Evolutionary conservation across 371 early-diverging fungal genomes (phyloP).

Genomic region (Mortierella sp.): DNA sequence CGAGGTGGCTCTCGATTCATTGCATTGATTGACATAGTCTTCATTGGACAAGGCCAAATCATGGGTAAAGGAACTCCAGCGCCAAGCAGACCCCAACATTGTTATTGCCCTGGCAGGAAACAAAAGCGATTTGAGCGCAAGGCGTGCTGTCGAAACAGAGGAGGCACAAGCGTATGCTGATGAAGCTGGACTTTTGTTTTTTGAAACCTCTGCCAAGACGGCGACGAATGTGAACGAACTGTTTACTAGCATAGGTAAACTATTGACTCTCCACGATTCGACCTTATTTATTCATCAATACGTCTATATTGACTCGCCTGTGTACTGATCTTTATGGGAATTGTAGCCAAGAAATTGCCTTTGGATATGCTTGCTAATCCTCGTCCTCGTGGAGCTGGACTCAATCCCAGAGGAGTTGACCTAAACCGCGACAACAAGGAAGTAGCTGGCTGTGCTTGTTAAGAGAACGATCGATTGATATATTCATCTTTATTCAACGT

Average conservation of each 20-base stretch:
- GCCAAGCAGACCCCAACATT: conserved; percentile 95
- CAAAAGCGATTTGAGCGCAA: conserved; percentile 88
- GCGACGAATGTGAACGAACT: conserved; percentile 89
- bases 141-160: conserved; percentile 80
- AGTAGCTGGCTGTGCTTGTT: conserved; percentile 54
- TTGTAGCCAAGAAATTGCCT: conserved; percentile 77
- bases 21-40: conserved; percentile 61
- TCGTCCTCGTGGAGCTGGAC: conserved; percentile 47
- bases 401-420: conserved; percentile 56
- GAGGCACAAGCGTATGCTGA: conserved; percentile 93
- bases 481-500: no score
- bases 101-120: conserved; percentile 98
- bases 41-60: conserved; percentile 97
- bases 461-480: conserved; percentile 1
- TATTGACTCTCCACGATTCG: background rate
- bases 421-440: conserved; percentile 52
- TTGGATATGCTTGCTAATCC: conserved; percentile 64
- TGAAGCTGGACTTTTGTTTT: conserved; percentile 88
- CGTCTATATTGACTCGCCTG: background rate
- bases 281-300: background rate
- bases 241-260: conserved; percentile 87
- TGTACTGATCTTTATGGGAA: background rate
- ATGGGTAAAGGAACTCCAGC: conserved; percentile 98
- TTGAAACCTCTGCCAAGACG: conserved; percentile 95
- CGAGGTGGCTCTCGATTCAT: no score